Percentiles rank a stretch among this genome's conserved stretches.
Evolutionary conservation across 495 filamentous ascomycete genomes (phyloP).

Genomic region (Lasiosphaeriaceae sp.): DNA sequence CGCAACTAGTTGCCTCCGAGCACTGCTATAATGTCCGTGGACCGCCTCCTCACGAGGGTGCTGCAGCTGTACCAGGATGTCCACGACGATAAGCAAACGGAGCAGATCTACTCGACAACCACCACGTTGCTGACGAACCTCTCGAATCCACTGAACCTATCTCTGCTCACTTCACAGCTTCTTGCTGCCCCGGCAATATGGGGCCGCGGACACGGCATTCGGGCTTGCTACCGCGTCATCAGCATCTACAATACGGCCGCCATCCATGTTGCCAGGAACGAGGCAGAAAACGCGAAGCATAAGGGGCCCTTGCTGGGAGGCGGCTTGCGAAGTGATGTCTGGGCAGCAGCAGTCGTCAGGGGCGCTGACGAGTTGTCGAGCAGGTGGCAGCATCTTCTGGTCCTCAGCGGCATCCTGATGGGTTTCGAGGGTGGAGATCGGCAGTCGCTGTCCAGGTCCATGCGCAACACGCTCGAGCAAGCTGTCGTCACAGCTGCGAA

Average conservation of each 20-base stretch:
- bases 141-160: conserved; percentile 85
- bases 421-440: conserved; percentile 71
- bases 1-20: not conserved
- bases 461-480: conserved; percentile 69
- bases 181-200: conserved; percentile 85
- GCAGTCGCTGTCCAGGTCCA: conserved; percentile 54
- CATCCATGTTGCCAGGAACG: conserved; percentile 55
- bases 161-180: conserved; percentile 84
- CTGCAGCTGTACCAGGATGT: conserved; percentile 47
- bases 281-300: conserved; percentile 49
- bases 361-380: conserved; percentile 81
- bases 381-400: conserved; percentile 82
- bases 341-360: conserved; percentile 76
- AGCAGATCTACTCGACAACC: conserved; percentile 70
- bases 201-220: conserved; percentile 60
- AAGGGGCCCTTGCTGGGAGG: conserved; percentile 39
- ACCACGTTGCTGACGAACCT: conserved; percentile 77
- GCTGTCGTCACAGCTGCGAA: conserved; percentile 78
- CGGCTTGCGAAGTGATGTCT: conserved; percentile 62
- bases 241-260: conserved; percentile 86
- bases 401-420: conserved; percentile 76
- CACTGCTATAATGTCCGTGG: conserved; percentile 38
- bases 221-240: conserved; percentile 69
- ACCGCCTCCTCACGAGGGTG: conserved; percentile 48
- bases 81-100: conserved; percentile 45